Conservation (phyloP, 139 green algal genomes). For the Ettlia oleoabundans region DNA sequence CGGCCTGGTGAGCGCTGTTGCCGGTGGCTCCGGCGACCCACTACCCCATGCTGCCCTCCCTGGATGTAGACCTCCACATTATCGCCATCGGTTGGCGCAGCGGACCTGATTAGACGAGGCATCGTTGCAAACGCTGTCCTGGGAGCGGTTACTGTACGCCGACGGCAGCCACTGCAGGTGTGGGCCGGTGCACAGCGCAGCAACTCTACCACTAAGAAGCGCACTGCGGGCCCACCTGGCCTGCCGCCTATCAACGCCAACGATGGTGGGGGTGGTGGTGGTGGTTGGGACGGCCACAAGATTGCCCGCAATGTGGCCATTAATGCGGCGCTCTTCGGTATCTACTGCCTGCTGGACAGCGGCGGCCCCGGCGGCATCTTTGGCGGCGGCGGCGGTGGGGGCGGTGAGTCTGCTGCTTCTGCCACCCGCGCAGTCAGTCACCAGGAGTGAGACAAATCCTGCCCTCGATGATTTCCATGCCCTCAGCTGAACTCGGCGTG, state of each 20-base stretch:
- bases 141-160: neutral
- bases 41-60: no score
- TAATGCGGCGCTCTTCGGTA: conserved; percentile 47
- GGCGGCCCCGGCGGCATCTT: conserved; percentile 43
- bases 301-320: conserved; percentile 55
- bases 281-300: conserved; percentile 51
- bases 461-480: no score
- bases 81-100: no score
- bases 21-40: no score
- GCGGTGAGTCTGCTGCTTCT: neutral
- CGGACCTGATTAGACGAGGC: no score
- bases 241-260: conserved; percentile 59
- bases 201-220: conserved; percentile 59
- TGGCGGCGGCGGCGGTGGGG: conserved; percentile 47
- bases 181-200: conserved; percentile 45
- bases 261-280: conserved; percentile 53
- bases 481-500: no score
- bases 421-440: no score
- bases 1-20: no score
- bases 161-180: neutral
- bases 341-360: conserved; percentile 54
- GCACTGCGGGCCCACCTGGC: conserved; percentile 51
- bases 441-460: no score
- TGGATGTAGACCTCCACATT: no score
- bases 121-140: no score